A percentile compares a stretch with the other conserved stretches of the same genome.
These are phyloP conservation scores for Potentilla sterilis DNA, from an alignment of 306 rosid genomes.

Conservation along the genomic window DNA sequence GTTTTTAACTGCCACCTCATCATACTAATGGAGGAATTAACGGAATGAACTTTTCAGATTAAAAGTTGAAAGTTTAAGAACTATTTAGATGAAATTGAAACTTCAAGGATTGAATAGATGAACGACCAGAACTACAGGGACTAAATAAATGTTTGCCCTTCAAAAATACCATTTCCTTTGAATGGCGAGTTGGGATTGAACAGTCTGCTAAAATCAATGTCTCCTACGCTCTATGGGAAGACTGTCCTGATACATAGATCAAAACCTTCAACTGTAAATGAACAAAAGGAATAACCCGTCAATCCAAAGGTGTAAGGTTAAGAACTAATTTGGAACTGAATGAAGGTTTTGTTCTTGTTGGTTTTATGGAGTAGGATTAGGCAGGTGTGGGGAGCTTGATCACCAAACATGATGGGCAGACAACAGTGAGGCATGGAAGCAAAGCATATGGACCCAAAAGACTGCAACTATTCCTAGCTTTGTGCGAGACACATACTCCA, in stretches of 20 bases:
- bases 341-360: background rate
- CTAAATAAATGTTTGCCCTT: too few species aligned
- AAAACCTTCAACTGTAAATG: background rate
- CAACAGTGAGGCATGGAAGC: conserved; percentile 12
- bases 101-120: too few species aligned
- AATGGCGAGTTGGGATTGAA: background rate
- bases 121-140: too few species aligned
- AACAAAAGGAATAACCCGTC: background rate
- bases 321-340: background rate
- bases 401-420: background rate
- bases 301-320: background rate
- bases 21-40: too few species aligned
- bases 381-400: background rate
- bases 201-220: background rate
- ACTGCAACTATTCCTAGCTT: conserved; percentile 16
- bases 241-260: background rate
- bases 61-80: too few species aligned
- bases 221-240: background rate
- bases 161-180: too few species aligned
- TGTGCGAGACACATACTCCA: conserved; percentile 1
- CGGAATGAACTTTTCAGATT: too few species aligned
- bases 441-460: conserved; percentile 23
- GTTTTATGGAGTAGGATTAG: background rate
- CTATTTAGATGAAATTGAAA: too few species aligned
- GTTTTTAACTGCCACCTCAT: too few species aligned